Percentiles rank a stretch among this genome's conserved stretches.
Conservation (phyloP, 805 yeast species). For the Candida easanensis region DNA sequence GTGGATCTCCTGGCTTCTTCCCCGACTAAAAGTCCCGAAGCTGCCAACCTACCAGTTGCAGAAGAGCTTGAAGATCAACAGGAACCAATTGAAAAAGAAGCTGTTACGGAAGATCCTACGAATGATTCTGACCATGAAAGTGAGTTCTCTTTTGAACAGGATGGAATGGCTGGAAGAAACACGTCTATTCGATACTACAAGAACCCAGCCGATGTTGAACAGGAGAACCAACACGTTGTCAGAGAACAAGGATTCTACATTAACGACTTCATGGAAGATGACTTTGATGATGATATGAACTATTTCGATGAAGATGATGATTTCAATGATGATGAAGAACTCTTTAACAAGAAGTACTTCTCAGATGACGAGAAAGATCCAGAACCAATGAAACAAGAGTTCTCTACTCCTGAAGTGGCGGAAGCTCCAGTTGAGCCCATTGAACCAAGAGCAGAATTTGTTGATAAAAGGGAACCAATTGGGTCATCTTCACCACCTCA, state of each 20-base stretch:
- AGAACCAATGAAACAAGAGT: not conserved
- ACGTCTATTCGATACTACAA: constrained; percentile 54
- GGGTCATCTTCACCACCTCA: too few relatives aligned
- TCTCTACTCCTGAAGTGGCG: not conserved
- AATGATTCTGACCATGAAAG: constrained; percentile 19
- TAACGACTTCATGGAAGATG: constrained; percentile 38
- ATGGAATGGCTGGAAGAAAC: constrained; percentile 45
- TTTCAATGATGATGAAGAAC: constrained; percentile 33
- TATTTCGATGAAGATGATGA: constrained; percentile 35
- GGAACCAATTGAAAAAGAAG: not conserved
- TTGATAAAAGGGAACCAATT: not conserved
- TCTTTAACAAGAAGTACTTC: constrained; percentile 28
- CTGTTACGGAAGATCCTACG: constrained; percentile 4
- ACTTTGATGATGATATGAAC: constrained; percentile 41
- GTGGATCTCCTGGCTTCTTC: not conserved
- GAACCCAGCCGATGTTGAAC: constrained; percentile 21
- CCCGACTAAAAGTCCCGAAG: not conserved
- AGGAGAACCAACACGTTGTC: constrained; percentile 17
- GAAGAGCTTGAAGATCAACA: not conserved
- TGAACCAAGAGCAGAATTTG: not conserved
- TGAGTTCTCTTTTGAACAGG: constrained; percentile 50
- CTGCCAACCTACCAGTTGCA: not conserved
- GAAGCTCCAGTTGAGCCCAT: not conserved
- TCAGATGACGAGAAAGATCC: constrained; percentile 24
- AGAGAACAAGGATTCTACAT: constrained; percentile 34